phyloP scores from a whole-genome alignment of 1,284 basidiomycete genomes.

The Trichosporon ovoides region DNA sequence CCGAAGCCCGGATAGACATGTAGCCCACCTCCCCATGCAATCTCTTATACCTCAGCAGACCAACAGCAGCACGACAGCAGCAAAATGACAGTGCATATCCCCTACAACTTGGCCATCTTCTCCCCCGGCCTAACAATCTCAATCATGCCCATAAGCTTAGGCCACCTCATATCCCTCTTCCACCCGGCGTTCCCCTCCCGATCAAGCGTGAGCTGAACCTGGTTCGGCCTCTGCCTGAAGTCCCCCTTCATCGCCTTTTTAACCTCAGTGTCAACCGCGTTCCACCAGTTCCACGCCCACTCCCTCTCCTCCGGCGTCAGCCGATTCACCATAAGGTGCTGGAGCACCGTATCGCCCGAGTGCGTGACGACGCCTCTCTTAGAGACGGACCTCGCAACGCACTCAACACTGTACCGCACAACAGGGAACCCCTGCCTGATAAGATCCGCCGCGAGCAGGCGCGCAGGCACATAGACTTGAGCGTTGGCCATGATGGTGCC shows the following conservation, averaged over 20 bases:
- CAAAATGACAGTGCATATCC: too few species aligned
- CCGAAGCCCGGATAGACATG: constrained; percentile 23
- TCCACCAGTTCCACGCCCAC: constrained; percentile 56
- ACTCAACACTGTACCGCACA: constrained; percentile 62
- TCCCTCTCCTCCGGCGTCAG: constrained; percentile 49
- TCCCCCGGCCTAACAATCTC: background rate
- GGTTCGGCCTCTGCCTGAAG: constrained; percentile 31
- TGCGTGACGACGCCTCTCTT: constrained; percentile 62
- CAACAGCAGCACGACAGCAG: too few species aligned
- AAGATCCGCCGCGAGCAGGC: constrained; percentile 61
- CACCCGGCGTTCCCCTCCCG: constrained; percentile 56
- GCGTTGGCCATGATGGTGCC: constrained; percentile 58
- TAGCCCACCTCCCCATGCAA: background rate
- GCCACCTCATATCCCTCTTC: constrained; percentile 55
- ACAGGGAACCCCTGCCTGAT: constrained; percentile 57
- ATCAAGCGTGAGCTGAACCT: constrained; percentile 53
- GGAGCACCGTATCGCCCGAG: constrained; percentile 57
- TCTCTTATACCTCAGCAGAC: too few species aligned
- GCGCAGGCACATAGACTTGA: constrained; percentile 65
- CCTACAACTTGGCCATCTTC: constrained; percentile 1
- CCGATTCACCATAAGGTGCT: constrained; percentile 52
- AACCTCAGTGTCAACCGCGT: constrained; percentile 51
- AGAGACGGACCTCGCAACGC: constrained; percentile 37
- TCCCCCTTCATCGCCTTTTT: constrained; percentile 39
- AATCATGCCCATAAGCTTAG: constrained; percentile 17